A percentile compares a stretch with the other conserved stretches of the same genome.
Evolutionary conservation across 345 rosid species (phyloP).

Genomic region (Eucalyptus tenuipes): DNA sequence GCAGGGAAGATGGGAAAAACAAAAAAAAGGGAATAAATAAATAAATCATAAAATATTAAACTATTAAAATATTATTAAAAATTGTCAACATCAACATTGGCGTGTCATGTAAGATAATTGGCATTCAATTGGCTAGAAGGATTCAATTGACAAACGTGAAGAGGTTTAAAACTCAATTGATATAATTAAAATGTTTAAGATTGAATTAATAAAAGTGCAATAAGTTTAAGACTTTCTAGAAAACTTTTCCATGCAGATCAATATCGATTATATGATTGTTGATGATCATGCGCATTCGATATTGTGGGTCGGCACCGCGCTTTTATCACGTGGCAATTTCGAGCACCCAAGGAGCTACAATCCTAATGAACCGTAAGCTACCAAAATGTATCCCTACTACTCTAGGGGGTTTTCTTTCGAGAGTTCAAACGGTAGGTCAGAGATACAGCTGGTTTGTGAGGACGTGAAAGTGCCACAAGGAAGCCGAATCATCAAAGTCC

Average conservation of each 20-base stretch:
- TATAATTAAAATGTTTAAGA: no score
- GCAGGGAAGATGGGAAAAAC: neutral
- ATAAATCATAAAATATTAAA: no score
- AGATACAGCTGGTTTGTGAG: neutral
- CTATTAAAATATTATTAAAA: no score
- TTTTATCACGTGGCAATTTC: neutral
- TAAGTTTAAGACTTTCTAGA: fast-evolving
- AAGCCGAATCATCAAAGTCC: neutral
- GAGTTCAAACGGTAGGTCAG: neutral
- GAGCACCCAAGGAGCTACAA: neutral
- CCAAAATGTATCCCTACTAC: neutral
- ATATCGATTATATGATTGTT: neutral
- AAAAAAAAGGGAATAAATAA: no score
- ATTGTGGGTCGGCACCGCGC: neutral
- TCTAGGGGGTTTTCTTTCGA: neutral
- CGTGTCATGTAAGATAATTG: fast-evolving
- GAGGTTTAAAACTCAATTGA: neutral
- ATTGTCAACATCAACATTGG: fast-evolving
- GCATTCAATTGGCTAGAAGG: fast-evolving
- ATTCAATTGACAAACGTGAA: neutral
- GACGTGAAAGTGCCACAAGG: neutral
- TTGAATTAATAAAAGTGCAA: fast-evolving
- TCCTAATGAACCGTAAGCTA: neutral
- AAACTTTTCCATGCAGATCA: neutral
- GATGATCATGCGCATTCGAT: neutral